Conservation (phyloP, 345 rosid species). For the Aurinia saxatilis region DNA sequence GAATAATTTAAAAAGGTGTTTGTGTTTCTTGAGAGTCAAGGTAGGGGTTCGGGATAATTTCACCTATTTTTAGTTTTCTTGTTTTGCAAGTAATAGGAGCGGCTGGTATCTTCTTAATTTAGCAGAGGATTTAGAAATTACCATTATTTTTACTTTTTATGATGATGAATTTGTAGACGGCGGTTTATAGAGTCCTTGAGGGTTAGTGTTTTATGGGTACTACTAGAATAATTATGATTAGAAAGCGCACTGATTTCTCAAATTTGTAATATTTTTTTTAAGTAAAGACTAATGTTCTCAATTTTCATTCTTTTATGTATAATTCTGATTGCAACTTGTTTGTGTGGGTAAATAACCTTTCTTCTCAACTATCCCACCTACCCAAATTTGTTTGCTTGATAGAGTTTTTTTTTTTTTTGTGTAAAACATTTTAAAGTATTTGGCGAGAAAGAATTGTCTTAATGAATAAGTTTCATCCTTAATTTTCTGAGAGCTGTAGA, state of each 20-base stretch:
- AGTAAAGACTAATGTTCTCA: not conserved
- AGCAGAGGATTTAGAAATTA: slow-evolving; percentile 15
- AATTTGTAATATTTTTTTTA: slow-evolving; percentile 12
- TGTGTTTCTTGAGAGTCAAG: slow-evolving; percentile 18
- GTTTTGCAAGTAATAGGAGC: slow-evolving; percentile 7
- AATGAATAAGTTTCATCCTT: too few species aligned
- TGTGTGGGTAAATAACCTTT: not conserved
- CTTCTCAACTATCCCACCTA: not conserved
- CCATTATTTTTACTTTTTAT: not conserved
- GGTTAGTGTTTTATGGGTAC: slow-evolving; percentile 30
- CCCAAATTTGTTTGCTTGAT: not conserved
- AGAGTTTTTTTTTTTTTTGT: too few species aligned
- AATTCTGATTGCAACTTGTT: not conserved
- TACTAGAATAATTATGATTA: not conserved
- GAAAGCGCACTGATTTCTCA: slow-evolving; percentile 18
- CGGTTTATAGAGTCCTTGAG: slow-evolving; percentile 18
- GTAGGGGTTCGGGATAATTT: not conserved
- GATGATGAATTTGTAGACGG: slow-evolving; percentile 20
- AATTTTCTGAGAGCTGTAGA: too few species aligned
- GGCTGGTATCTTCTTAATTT: slow-evolving; percentile 11
- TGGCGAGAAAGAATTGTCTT: too few species aligned
- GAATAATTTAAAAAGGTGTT: slow-evolving; percentile 35
- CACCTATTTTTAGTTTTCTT: not conserved
- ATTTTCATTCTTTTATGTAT: not conserved
- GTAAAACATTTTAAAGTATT: too few species aligned